Conservation (phyloP, 208 protist species). For the Trypanosoma mega region DNA sequence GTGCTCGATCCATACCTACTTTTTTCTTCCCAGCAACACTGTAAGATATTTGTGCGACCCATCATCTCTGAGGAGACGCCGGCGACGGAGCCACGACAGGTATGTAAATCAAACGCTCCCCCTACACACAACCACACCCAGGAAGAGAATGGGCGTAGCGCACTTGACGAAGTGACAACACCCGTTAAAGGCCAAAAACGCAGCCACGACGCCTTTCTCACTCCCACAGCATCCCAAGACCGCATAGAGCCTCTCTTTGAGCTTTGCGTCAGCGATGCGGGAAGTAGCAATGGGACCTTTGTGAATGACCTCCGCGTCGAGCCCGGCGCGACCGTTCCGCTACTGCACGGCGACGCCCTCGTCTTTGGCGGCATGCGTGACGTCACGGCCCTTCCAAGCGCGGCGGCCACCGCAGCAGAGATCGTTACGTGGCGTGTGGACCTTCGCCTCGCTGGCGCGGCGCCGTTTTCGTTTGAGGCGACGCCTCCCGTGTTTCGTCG, state of each 20-base stretch:
- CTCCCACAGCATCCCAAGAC: too few relatives aligned
- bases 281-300: slow-evolving; percentile 90
- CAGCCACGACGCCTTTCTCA: too few relatives aligned
- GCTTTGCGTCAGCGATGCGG: slow-evolving; percentile 71
- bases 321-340: slow-evolving; percentile 35
- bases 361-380: slow-evolving; percentile 90
- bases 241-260: too few relatives aligned
- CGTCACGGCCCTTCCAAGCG: slow-evolving; percentile 47
- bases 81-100: background rate
- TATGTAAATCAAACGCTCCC: too few relatives aligned
- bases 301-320: slow-evolving; percentile 68
- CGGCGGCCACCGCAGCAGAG: slow-evolving; percentile 47
- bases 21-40: slow-evolving; percentile 84
- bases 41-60: slow-evolving; percentile 46
- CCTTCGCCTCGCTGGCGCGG: slow-evolving; percentile 10
- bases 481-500: slow-evolving; percentile 57
- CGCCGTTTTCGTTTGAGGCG: slow-evolving; percentile 40
- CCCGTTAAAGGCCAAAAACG: too few relatives aligned
- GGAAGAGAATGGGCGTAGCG: too few relatives aligned
- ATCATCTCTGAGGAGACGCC: too few relatives aligned
- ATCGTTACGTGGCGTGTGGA: slow-evolving; percentile 73
- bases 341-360: slow-evolving; percentile 61
- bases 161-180: too few relatives aligned
- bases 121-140: too few relatives aligned
- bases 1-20: slow-evolving; percentile 69